Evolutionary conservation across 192 early-diverging fungal species (phyloP).

Genomic region (Phlyctochytrium bullatum): DNA sequence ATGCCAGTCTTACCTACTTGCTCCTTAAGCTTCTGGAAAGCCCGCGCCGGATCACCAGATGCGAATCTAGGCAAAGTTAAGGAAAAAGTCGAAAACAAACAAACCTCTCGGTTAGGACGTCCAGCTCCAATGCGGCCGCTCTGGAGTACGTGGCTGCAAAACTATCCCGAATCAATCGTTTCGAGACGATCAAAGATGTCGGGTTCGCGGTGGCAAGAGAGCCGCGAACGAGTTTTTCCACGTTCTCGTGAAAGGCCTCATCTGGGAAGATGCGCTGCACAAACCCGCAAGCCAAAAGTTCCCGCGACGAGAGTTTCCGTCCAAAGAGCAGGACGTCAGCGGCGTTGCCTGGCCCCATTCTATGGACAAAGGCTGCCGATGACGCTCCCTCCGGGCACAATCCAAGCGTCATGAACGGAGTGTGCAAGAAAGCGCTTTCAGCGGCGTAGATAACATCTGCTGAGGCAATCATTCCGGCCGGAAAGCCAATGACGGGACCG

Average conservation of each 20-base stretch:
- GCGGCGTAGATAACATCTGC: constrained; percentile 33
- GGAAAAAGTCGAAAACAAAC: background rate
- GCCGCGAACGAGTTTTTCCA: constrained; percentile 7
- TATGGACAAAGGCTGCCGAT: constrained; percentile 12
- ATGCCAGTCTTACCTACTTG: constrained; percentile 26
- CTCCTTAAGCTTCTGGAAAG: constrained; percentile 26
- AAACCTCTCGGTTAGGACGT: constrained; percentile 25
- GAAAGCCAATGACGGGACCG: constrained; percentile 31
- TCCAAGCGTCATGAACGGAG: constrained; percentile 23
- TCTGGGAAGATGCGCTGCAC: constrained; percentile 23
- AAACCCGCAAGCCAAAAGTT: constrained; percentile 17
- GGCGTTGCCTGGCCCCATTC: constrained; percentile 26
- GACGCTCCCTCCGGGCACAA: constrained; percentile 31
- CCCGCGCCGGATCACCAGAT: constrained; percentile 25
- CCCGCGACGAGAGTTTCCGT: constrained; percentile 19
- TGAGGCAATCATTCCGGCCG: constrained; percentile 22
- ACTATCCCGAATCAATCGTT: constrained; percentile 12
- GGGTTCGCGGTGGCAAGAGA: constrained; percentile 21
- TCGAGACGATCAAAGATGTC: constrained; percentile 16
- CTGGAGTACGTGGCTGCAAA: constrained; percentile 13
- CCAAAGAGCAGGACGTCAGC: constrained; percentile 29
- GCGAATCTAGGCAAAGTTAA: constrained; percentile 9
- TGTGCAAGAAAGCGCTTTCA: constrained; percentile 24
- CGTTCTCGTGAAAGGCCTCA: constrained; percentile 19
- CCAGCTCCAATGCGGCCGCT: constrained; percentile 21